phyloP scores from a whole-genome alignment of 23 red algal genomes.

The Gracilaria gracilis region DNA sequence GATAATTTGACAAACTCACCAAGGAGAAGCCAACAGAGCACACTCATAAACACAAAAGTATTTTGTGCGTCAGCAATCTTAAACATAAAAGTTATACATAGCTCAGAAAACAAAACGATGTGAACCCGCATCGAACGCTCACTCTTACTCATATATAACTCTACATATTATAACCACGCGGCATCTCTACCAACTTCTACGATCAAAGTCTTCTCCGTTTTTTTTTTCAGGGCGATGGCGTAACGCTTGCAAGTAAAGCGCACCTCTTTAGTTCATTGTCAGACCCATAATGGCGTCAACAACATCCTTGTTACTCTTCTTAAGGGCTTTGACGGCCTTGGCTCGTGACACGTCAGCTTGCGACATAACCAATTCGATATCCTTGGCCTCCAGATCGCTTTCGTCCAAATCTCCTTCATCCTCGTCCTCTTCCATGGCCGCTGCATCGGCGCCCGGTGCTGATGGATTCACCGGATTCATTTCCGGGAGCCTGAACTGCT shows the following conservation, averaged over 20 bases:
- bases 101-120: slow-evolving; percentile 15
- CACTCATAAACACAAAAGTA: neutral
- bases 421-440: slow-evolving; percentile 64
- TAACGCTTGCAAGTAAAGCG: slow-evolving; percentile 12
- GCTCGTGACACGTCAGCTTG: slow-evolving; percentile 96
- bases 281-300: slow-evolving; percentile 98
- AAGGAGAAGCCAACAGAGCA: neutral
- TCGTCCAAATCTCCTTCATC: slow-evolving; percentile 87
- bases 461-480: slow-evolving; percentile 37
- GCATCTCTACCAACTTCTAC: neutral
- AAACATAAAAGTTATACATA: slow-evolving; percentile 15
- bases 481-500: slow-evolving; percentile 90
- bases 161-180: slow-evolving; percentile 11
- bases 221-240: neutral
- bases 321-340: slow-evolving; percentile 95
- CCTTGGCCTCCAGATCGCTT: slow-evolving; percentile 87
- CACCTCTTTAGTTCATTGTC: slow-evolving; percentile 75
- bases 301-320: slow-evolving; percentile 94
- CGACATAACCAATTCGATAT: slow-evolving; percentile 98
- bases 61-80: slow-evolving; percentile 26
- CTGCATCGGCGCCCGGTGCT: slow-evolving; percentile 31
- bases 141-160: slow-evolving; percentile 1
- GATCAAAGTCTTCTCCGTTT: neutral
- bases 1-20: neutral
- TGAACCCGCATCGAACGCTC: neutral